These are phyloP conservation scores for Dendrocalamus latiflorus DNA, from an alignment of 202 grass and related monocot species.

Conservation along the genomic window DNA sequence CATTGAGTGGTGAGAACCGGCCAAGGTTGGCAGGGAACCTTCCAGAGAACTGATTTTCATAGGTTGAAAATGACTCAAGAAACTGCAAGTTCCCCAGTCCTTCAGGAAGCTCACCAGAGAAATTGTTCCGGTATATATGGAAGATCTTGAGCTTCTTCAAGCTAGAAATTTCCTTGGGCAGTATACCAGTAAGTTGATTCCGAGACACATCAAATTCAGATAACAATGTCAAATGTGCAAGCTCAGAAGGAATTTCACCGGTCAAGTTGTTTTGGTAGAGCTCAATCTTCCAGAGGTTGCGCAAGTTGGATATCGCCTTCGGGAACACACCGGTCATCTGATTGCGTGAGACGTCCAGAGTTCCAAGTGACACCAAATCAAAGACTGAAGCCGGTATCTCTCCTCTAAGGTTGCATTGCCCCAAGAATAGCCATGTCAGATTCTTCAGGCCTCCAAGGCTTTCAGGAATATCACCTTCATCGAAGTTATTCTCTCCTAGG, in stretches of 20 bases:
- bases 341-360: slow-evolving; percentile 88
- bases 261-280: slow-evolving; percentile 92
- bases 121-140: slow-evolving; percentile 77
- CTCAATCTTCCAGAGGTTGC: slow-evolving; percentile 89
- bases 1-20: slow-evolving; percentile 65
- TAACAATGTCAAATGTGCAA: slow-evolving; percentile 55
- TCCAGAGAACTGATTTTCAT: slow-evolving; percentile 81
- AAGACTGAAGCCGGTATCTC: slow-evolving; percentile 69
- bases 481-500: slow-evolving; percentile 76
- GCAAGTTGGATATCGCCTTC: slow-evolving; percentile 63
- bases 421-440: slow-evolving; percentile 80
- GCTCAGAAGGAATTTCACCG: slow-evolving; percentile 75
- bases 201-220: slow-evolving; percentile 91
- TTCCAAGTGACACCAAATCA: slow-evolving; percentile 56
- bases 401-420: slow-evolving; percentile 75
- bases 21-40: slow-evolving; percentile 69
- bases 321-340: slow-evolving; percentile 70
- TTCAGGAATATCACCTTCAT: slow-evolving; percentile 60
- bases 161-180: slow-evolving; percentile 50
- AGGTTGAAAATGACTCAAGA: slow-evolving; percentile 86
- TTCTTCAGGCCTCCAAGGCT: slow-evolving; percentile 75
- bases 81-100: slow-evolving; percentile 59
- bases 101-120: slow-evolving; percentile 75
- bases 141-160: slow-evolving; percentile 76
- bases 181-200: slow-evolving; percentile 63